phyloP scores from a whole-genome alignment of 2,329 filamentous ascomycete genomes.

The Beauveria varroae region DNA sequence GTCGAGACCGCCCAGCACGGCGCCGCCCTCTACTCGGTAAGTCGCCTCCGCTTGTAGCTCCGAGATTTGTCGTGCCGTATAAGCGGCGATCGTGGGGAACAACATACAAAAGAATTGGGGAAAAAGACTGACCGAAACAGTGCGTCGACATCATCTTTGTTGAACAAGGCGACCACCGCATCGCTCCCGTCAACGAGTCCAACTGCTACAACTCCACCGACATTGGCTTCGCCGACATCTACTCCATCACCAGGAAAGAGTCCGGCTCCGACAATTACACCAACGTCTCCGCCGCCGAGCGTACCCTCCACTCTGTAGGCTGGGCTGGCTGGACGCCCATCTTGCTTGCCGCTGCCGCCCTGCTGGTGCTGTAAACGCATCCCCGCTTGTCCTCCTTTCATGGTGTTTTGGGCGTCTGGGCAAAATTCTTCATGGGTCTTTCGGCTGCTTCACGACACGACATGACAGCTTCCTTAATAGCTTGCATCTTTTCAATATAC shows the following conservation, averaged over 20 bases:
- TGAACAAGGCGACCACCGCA: slow-evolving; percentile 59
- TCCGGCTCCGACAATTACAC: slow-evolving; percentile 26
- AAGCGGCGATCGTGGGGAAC: not conserved
- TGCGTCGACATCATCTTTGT: slow-evolving; percentile 94
- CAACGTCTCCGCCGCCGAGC: not conserved
- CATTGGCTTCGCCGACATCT: slow-evolving; percentile 70
- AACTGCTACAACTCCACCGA: slow-evolving; percentile 88
- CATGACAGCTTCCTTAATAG: not conserved
- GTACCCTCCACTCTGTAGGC: not conserved
- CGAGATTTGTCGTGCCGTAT: too few species aligned
- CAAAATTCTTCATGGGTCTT: not conserved
- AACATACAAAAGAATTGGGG: not conserved
- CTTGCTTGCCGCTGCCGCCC: not conserved
- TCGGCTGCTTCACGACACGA: not conserved
- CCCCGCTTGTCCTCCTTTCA: not conserved
- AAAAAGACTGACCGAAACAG: slow-evolving; percentile 35
- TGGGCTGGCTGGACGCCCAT: slow-evolving; percentile 13
- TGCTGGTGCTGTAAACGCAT: not conserved
- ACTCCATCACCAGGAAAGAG: slow-evolving; percentile 51
- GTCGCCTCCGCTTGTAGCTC: slow-evolving; percentile 19
- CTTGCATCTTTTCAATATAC: not conserved
- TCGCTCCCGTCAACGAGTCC: slow-evolving; percentile 63
- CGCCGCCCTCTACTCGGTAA: slow-evolving; percentile 71
- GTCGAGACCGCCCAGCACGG: slow-evolving; percentile 80
- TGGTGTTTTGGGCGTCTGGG: slow-evolving; percentile 1